phyloP scores from a whole-genome alignment of 2,329 filamentous ascomycete genomes.

The Sclerotinia borealis region DNA sequence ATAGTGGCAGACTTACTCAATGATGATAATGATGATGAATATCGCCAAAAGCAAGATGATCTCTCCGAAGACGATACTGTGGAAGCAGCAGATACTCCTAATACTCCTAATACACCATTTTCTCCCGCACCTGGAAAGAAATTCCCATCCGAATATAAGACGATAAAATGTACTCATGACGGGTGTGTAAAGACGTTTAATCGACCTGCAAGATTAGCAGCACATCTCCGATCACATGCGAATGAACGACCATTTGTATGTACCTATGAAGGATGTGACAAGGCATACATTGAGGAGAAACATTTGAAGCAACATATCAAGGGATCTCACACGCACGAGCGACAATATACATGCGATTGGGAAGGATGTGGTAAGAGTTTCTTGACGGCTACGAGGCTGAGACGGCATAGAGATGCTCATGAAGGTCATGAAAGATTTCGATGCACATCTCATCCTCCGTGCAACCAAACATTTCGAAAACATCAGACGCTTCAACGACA shows the following conservation, averaged over 20 bases:
- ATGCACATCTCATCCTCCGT: slow-evolving; percentile 65
- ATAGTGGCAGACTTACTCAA: slow-evolving; percentile 36
- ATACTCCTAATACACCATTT: slow-evolving; percentile 45
- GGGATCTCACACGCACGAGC: slow-evolving; percentile 67
- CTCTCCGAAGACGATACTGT: slow-evolving; percentile 33
- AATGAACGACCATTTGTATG: slow-evolving; percentile 79
- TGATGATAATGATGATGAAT: slow-evolving; percentile 32
- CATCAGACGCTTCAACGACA: slow-evolving; percentile 81
- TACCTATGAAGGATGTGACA: slow-evolving; percentile 63
- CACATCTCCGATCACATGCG: slow-evolving; percentile 78
- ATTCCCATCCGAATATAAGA: slow-evolving; percentile 69
- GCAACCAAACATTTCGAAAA: slow-evolving; percentile 77
- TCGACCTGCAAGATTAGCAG: slow-evolving; percentile 70
- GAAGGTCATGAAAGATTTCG: slow-evolving; percentile 68
- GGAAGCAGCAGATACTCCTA: slow-evolving; percentile 37
- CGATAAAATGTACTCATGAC: slow-evolving; percentile 66
- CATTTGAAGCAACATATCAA: slow-evolving; percentile 83
- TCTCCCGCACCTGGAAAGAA: slow-evolving; percentile 43
- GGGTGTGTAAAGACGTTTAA: slow-evolving; percentile 81
- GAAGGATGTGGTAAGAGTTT: slow-evolving; percentile 74
- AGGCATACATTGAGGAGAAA: slow-evolving; percentile 79
- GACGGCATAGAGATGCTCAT: slow-evolving; percentile 73
- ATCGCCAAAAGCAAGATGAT: slow-evolving; percentile 31
- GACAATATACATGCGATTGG: slow-evolving; percentile 65
- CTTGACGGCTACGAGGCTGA: slow-evolving; percentile 69